A percentile compares a stretch with the other conserved stretches of the same genome.
phyloP scores from a whole-genome alignment of 2,329 filamentous ascomycete genomes.

The Paradendryphiella salina region DNA sequence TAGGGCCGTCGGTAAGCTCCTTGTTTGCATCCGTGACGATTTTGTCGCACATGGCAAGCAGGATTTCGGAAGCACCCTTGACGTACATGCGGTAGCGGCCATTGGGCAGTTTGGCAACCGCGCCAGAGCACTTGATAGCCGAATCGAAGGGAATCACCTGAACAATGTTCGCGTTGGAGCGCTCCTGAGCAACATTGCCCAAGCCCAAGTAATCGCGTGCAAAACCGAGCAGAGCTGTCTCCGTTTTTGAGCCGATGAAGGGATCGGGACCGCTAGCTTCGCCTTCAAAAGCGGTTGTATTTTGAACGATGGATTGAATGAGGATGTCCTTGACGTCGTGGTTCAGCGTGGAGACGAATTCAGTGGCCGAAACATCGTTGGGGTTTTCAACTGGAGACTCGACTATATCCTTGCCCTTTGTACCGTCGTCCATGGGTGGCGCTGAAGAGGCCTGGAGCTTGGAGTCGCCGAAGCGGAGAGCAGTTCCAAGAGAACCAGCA shows the following conservation, averaged over 20 bases:
- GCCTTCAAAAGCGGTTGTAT: constrained; percentile 50
- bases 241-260: constrained; percentile 77
- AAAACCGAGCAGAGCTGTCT: constrained; percentile 73
- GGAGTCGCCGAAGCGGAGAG: constrained; percentile 58
- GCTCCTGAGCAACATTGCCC: constrained; percentile 62
- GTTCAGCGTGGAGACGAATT: constrained; percentile 59
- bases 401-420: constrained; percentile 38
- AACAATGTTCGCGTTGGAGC: constrained; percentile 63
- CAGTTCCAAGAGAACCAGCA: constrained; percentile 67
- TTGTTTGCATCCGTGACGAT: constrained; percentile 65
- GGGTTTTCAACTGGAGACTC: constrained; percentile 45
- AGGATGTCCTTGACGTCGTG: constrained; percentile 60
- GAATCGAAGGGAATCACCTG: constrained; percentile 66
- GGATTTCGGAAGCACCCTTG: constrained; percentile 57
- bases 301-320: constrained; percentile 58
- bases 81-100: constrained; percentile 61
- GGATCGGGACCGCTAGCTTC: constrained; percentile 49
- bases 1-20: constrained; percentile 55
- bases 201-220: constrained; percentile 68
- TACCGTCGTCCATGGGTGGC: constrained; percentile 30
- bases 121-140: constrained; percentile 69
- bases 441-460: constrained; percentile 34
- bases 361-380: constrained; percentile 56
- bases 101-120: constrained; percentile 60
- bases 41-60: constrained; percentile 52